Conservation (phyloP, 2,329 filamentous ascomycete genomes). For the Phoma sp. region DNA sequence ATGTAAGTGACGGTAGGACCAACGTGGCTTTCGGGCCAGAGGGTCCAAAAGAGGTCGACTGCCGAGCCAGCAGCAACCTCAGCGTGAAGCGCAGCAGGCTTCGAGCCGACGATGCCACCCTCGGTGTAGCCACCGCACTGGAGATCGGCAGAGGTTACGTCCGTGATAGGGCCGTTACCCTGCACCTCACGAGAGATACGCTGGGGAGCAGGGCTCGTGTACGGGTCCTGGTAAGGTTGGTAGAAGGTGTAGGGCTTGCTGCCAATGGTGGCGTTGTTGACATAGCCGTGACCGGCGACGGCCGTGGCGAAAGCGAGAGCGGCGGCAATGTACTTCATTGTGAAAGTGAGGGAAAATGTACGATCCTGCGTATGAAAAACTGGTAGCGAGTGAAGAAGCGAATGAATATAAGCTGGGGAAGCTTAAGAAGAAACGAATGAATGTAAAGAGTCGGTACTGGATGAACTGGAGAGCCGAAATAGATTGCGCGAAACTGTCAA, state of each 20-base stretch:
- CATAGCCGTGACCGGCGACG: conserved; percentile 45
- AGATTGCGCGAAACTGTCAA: conserved; percentile 22
- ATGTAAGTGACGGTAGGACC: conserved; percentile 66
- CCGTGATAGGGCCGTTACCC: conserved; percentile 64
- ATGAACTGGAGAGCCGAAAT: conserved; percentile 25
- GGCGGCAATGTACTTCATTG: conserved; percentile 43
- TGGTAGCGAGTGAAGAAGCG: conserved; percentile 16
- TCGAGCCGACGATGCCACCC: conserved; percentile 58
- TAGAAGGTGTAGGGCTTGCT: conserved; percentile 43
- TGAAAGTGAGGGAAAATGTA: conserved; percentile 18
- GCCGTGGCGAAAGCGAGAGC: conserved; percentile 36
- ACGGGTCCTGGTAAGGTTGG: conserved; percentile 45
- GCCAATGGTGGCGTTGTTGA: conserved; percentile 44
- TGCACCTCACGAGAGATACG: conserved; percentile 65
- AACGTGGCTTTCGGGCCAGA: conserved; percentile 57
- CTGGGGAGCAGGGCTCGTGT: conserved; percentile 47
- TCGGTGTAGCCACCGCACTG: conserved; percentile 63
- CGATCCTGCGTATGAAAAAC: conserved; percentile 13
- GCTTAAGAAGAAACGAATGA: conserved; percentile 24
- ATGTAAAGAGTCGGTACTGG: conserved; percentile 26
- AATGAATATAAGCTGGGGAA: conserved; percentile 20
- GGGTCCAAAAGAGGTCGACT: conserved; percentile 62
- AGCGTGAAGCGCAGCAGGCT: conserved; percentile 62
- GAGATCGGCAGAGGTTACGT: conserved; percentile 60
- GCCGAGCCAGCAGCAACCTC: conserved; percentile 60